phyloP scores from a whole-genome alignment of 1,284 basidiomycete species.

The Coniferiporia sulphurascens region DNA sequence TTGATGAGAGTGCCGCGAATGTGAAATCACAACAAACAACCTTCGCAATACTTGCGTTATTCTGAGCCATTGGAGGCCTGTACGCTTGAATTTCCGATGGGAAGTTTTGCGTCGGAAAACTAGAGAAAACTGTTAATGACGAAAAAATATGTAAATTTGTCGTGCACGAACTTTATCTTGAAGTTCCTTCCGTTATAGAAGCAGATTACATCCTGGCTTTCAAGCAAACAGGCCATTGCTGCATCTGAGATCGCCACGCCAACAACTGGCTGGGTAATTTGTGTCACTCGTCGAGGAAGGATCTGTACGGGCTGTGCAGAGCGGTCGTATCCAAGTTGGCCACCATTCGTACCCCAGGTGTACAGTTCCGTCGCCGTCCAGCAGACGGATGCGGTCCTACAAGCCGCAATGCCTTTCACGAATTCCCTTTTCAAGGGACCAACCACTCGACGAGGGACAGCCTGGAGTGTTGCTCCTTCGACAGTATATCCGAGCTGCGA shows the following conservation, averaged over 20 bases:
- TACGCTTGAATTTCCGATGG: conserved; percentile 74
- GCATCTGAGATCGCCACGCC: conserved; percentile 73
- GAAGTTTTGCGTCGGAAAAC: conserved; percentile 67
- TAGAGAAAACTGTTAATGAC: conserved; percentile 26
- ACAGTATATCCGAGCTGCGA: conserved; percentile 86
- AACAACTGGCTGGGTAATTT: conserved; percentile 64
- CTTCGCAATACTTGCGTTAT: conserved; percentile 73
- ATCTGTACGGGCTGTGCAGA: conserved; percentile 74
- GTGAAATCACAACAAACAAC: conserved; percentile 77
- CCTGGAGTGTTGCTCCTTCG: conserved; percentile 64
- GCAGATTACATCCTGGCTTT: conserved; percentile 76
- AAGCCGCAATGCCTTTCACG: conserved; percentile 83
- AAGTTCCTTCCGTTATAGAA: conserved; percentile 75
- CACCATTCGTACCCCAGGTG: conserved; percentile 95
- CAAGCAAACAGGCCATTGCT: conserved; percentile 76
- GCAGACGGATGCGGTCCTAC: conserved; percentile 83
- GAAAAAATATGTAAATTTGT: conserved; percentile 20
- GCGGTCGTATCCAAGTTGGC: conserved; percentile 68
- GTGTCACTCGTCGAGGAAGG: conserved; percentile 79
- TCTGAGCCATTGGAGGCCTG: conserved; percentile 69
- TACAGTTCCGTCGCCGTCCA: conserved; percentile 86
- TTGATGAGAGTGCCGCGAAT: conserved; percentile 82
- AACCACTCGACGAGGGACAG: conserved; percentile 69
- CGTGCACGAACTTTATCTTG: conserved; percentile 59
- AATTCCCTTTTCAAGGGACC: conserved; percentile 78